Evolutionary conservation across 2,329 filamentous ascomycete genomes (phyloP).

Genomic region (Podosphaera xanthii): DNA sequence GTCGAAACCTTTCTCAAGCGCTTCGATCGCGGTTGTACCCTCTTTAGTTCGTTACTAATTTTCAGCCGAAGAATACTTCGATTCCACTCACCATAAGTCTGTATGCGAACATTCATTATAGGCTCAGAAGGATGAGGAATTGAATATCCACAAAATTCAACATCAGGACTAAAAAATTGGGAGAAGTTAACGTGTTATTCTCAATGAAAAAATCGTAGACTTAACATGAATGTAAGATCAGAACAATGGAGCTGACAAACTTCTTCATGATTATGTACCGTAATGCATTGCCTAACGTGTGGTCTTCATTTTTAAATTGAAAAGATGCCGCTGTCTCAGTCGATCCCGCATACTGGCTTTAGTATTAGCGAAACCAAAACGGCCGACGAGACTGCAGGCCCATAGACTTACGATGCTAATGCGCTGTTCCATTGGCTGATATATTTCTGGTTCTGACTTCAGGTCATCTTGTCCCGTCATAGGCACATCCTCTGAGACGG

Average conservation of each 20-base stretch:
- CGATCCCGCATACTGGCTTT: slow-evolving; percentile 52
- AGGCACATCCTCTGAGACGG: too few species aligned
- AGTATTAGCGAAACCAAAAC: too few species aligned
- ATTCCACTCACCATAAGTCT: slow-evolving; percentile 60
- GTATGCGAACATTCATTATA: slow-evolving; percentile 93
- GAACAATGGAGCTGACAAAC: slow-evolving; percentile 25
- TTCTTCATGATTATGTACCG: slow-evolving; percentile 98
- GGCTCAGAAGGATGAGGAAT: slow-evolving; percentile 91
- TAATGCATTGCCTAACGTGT: slow-evolving; percentile 84
- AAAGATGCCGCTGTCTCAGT: slow-evolving; percentile 81
- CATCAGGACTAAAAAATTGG: slow-evolving; percentile 44
- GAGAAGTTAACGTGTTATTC: background rate
- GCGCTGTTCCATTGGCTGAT: too few species aligned
- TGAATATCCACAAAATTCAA: slow-evolving; percentile 95
- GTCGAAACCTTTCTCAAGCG: slow-evolving; percentile 69
- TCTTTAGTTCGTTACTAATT: slow-evolving; percentile 26
- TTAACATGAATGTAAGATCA: background rate
- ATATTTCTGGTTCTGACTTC: too few species aligned
- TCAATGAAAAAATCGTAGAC: background rate
- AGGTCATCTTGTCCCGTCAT: too few species aligned
- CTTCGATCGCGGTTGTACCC: slow-evolving; percentile 57
- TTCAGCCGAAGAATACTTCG: background rate
- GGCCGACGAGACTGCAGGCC: too few species aligned
- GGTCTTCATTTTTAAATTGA: slow-evolving; percentile 80
- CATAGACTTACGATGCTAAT: too few species aligned